Conservation (phyloP, 2,329 filamentous ascomycete genomes). For the Rosellinia necatrix region DNA sequence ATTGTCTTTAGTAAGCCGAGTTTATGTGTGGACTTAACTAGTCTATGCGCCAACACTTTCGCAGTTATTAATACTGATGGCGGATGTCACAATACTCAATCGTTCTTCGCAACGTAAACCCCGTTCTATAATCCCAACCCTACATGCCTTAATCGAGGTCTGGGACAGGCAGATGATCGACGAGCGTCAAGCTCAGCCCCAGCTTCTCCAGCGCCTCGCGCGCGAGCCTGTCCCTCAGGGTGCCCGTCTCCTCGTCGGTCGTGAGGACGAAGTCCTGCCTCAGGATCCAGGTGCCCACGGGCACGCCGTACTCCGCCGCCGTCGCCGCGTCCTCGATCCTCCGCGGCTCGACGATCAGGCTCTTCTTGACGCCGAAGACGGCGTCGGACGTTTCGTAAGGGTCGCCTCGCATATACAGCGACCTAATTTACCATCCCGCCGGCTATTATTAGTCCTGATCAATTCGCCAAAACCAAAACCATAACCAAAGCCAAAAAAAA, state of each 20-base stretch:
- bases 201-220: constrained; percentile 68
- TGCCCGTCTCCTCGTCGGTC: constrained; percentile 68
- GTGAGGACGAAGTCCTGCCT: constrained; percentile 80
- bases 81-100: not conserved
- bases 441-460: too few relatives aligned
- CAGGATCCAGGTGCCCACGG: constrained; percentile 66
- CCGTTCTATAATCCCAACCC: not conserved
- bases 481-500: too few relatives aligned
- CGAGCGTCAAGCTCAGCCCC: constrained; percentile 71
- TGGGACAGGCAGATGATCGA: constrained; percentile 77
- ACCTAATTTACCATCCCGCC: too few relatives aligned
- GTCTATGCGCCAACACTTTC: too few relatives aligned
- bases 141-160: constrained; percentile 54
- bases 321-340: constrained; percentile 56
- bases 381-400: constrained; percentile 83
- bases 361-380: constrained; percentile 86
- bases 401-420: constrained; percentile 76
- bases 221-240: constrained; percentile 67
- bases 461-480: too few relatives aligned
- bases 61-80: not conserved
- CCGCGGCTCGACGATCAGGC: constrained; percentile 68
- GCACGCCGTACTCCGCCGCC: constrained; percentile 65
- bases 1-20: too few relatives aligned
- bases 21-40: too few relatives aligned
- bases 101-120: not conserved